Base-by-base conservation (phyloP, 805 yeast species). In the Pichia manshurica region DNA sequence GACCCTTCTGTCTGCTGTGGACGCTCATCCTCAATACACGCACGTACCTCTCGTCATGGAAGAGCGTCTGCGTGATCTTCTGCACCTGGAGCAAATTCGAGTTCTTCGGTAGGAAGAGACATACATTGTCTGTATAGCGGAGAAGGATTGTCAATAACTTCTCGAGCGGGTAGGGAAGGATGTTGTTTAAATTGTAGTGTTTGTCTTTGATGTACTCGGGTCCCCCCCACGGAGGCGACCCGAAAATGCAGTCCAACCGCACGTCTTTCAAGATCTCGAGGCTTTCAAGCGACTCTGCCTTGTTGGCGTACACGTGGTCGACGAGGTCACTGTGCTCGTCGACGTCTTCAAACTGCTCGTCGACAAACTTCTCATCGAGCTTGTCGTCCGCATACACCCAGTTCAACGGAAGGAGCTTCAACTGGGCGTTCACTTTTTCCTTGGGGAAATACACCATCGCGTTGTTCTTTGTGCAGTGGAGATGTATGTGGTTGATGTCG, bases 221-320 rank as follows among this genome's bases (percentile, higher is more conserved):
- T 0, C 95, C 95, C 29, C 91, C 93, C 95, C 93, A 86, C 1
- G 93, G 93, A 1, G 93, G 93, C 2, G 90, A 82, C 20, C 79
- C 72, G 64, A 83, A 85, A 8, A 79, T 70, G 45, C 80, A 70
- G 53, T 78, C 84, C 33, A 77, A 70, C n/a, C 62, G 61, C 28
- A 34, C 28, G 15, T 42, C 37, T 34, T 36, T 31, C 19, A 56
- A 46, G 12, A 42, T 17, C 16, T 50, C 33, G 8, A 52, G 19
- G 32, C 53, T 48, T 7, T 33, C 34, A 10, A 43, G 45, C 1
- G 60, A 54, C 22, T 41, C 48, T 15, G 19, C 16, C 20, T 48
- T 49, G n/a, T 43, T 53, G 0, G 39, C 51, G 20, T 39, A 39
- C 2, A 50, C 47, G 3, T 52, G 48, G 15, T 45, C 45, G 3